Conservation (phyloP, 2,329 filamentous ascomycete species). For the Neopestalotiopsis rosae region DNA sequence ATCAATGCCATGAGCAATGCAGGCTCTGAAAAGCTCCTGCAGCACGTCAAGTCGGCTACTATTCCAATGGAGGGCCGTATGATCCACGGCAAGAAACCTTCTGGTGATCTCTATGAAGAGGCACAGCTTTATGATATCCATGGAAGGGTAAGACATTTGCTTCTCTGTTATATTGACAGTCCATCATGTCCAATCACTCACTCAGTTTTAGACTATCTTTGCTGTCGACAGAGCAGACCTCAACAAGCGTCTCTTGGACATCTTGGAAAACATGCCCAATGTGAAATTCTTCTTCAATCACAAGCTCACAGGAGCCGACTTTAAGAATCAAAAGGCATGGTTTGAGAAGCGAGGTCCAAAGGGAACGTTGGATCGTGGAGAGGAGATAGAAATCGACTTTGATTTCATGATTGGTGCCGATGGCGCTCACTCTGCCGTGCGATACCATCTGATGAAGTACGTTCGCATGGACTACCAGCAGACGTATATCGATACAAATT, state of each 20-base stretch:
- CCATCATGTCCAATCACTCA: background rate
- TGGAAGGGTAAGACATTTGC: constrained; percentile 67
- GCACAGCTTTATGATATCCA: constrained; percentile 91
- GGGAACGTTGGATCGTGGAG: constrained; percentile 49
- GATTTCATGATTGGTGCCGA: constrained; percentile 95
- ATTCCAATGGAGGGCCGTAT: constrained; percentile 96
- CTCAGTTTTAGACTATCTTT: constrained; percentile 70
- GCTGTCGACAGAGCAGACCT: constrained; percentile 85
- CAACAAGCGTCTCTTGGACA: constrained; percentile 83
- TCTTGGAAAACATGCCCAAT: constrained; percentile 83
- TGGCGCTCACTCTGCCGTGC: constrained; percentile 88
- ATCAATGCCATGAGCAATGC: constrained; percentile 84
- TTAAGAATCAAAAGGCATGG: constrained; percentile 80
- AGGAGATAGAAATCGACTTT: constrained; percentile 83
- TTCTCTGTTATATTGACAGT: background rate
- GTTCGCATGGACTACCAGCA: constrained; percentile 89
- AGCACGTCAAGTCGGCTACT: constrained; percentile 76
- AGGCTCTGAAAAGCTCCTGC: constrained; percentile 69
- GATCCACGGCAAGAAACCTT: constrained; percentile 78
- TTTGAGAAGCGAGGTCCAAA: constrained; percentile 67
- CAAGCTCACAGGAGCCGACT: constrained; percentile 90
- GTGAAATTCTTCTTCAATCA: constrained; percentile 93
- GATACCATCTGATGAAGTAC: constrained; percentile 97
- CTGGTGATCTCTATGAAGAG: constrained; percentile 73
- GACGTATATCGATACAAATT: constrained; percentile 93